Percentiles rank a stretch among this genome's conserved stretches.
Evolutionary conservation across 176 grass and related monocot genomes (phyloP).

Genomic region (Ampelocalamus luodianensis): DNA sequence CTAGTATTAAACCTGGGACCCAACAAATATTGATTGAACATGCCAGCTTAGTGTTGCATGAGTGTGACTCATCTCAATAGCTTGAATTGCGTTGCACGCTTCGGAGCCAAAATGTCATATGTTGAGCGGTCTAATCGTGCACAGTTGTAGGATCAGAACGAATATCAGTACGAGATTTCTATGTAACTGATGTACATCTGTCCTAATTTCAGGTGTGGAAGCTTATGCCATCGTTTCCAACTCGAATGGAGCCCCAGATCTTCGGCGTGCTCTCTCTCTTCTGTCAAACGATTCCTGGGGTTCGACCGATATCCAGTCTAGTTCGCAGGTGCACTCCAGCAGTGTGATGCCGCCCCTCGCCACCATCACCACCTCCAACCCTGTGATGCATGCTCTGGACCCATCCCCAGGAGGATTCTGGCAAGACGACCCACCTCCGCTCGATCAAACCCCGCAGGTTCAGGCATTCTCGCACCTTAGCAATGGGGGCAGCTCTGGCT

Average conservation of each 20-base stretch:
- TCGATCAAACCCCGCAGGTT: conserved; percentile 28
- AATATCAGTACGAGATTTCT: neutral
- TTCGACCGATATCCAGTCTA: conserved; percentile 18
- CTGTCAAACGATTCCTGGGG: conserved; percentile 67
- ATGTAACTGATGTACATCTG: neutral
- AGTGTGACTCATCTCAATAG: neutral
- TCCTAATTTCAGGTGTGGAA: conserved; percentile 52
- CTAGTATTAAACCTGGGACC: neutral
- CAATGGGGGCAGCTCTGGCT: neutral
- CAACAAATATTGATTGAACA: neutral
- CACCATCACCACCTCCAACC: neutral
- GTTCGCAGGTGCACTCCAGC: conserved; percentile 41
- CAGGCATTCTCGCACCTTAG: conserved; percentile 23
- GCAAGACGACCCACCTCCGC: neutral
- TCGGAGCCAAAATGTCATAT: neutral
- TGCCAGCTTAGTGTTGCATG: neutral
- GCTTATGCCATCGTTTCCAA: conserved; percentile 44
- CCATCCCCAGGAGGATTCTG: conserved; percentile 32
- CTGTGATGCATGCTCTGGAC: conserved; percentile 14
- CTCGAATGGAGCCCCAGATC: conserved; percentile 60
- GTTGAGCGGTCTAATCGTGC: neutral
- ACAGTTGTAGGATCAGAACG: conserved; percentile 1
- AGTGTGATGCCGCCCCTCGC: neutral
- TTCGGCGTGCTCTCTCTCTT: conserved; percentile 96
- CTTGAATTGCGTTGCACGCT: neutral